Base-by-base conservation (phyloP, 1,139 yeast species). In the Geotrichum aggregatum region DNA sequence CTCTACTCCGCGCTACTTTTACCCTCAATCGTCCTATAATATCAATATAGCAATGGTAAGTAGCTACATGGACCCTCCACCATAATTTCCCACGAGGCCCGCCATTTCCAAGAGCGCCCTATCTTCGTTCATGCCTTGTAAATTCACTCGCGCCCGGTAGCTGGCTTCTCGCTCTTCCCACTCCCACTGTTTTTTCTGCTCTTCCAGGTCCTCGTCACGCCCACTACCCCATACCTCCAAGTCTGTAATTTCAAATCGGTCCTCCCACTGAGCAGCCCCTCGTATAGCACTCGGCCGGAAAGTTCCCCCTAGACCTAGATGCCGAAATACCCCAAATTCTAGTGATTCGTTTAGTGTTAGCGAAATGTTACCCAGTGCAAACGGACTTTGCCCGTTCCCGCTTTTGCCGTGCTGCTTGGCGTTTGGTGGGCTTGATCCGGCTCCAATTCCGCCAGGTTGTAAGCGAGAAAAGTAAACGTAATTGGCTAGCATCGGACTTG, bases 201-300 rank as follows among this genome's bases (percentile, higher is more conserved):
- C 91, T 28, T 78, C 84, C 48, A 88, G 71, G 58, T 87, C 95
- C 56, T 81, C 80, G 19, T 78, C 79, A 4, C 86, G 80, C 0
- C 97, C 97, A 53, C 88, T 77, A 0, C 98, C 98, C 92, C 95
- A 87, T 0, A 88, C 95, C 66, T 89, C 96, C 21, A 91, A 71
- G 59, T 85, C 91, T 3, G 83, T 80, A 8, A 91, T 79, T 54
- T 77, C 68, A 61, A 91, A 82, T 48, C 91, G 72, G 58, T 84
- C 83, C 64, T 91, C 97, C 63, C 74, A 86, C 56, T 78, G 80
- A 2, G 54, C 48, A 3, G 51, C 54, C n/a, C 56, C 42, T 28
- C 55, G 47, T 6, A 58, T 60, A 1, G 63, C 57, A 2, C 75
- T 71, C 0, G 75, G 71, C 30, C 64, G 63, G 52, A 71, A 75